A percentile compares a stretch with the other conserved stretches of the same genome.
Conservation (phyloP, 78 protist genomes). For the Dictyostelium brefeldianum region DNA sequence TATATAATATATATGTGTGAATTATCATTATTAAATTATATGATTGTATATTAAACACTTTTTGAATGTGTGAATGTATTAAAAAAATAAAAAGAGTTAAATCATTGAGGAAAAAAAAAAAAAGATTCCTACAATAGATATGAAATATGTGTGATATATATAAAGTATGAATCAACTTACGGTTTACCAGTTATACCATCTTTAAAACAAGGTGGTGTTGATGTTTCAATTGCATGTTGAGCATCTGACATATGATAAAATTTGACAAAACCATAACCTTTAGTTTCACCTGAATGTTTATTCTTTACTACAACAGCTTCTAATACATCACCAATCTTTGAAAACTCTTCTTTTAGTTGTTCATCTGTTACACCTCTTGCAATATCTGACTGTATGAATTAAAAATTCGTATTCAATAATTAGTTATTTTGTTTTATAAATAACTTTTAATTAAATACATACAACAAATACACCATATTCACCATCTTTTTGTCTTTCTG, state of each 20-base stretch:
- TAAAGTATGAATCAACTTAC: conserved; percentile 11
- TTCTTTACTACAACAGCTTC: conserved; percentile 78
- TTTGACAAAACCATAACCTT: conserved; percentile 79
- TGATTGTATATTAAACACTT: background rate
- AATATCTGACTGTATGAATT: conserved; percentile 30
- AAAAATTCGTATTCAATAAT: too few species aligned
- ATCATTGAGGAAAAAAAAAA: background rate
- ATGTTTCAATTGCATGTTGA: conserved; percentile 19
- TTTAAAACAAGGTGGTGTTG: conserved; percentile 55
- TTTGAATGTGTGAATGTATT: too few species aligned
- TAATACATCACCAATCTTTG: conserved; percentile 59
- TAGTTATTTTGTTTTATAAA: background rate
- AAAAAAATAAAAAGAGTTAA: background rate
- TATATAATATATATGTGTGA: too few species aligned
- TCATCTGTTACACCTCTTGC: conserved; percentile 78
- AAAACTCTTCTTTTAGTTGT: conserved; percentile 63
- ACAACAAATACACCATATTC: conserved; percentile 44
- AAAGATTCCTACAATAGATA: background rate
- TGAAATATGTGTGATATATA: background rate
- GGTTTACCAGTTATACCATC: conserved; percentile 64
- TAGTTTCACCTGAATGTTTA: conserved; percentile 78
- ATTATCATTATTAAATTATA: background rate
- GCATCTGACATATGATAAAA: conserved; percentile 36
- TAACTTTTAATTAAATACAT: background rate
- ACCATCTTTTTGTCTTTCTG: conserved; percentile 10